These are phyloP conservation scores for Tuber microsphaerosporum DNA, from an alignment of 495 filamentous ascomycete genomes.

Conservation along the genomic window DNA sequence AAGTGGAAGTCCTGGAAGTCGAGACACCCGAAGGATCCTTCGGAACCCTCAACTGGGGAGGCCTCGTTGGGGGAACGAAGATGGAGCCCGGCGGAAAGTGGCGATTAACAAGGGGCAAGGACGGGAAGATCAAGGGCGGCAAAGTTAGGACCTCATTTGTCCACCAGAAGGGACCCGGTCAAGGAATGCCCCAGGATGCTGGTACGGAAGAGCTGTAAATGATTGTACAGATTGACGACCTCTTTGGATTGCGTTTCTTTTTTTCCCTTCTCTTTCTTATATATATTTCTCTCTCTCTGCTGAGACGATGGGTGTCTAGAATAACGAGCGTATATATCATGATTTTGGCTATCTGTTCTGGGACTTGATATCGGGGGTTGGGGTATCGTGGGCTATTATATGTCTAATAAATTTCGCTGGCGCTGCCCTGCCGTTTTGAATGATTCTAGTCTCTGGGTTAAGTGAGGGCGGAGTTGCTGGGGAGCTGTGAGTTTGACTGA, in stretches of 20 bases:
- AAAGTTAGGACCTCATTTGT: background rate
- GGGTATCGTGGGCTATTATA: background rate
- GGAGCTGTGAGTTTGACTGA: background rate
- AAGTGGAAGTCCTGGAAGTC: background rate
- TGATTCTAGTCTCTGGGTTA: background rate
- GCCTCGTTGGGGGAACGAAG: background rate
- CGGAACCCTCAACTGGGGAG: conserved; percentile 1
- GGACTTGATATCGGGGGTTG: background rate
- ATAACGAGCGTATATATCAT: background rate
- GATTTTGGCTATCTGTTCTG: background rate
- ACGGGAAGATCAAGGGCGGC: background rate
- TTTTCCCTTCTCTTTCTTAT: background rate
- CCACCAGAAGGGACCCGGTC: background rate
- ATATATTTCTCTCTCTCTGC: background rate
- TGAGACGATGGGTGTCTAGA: background rate
- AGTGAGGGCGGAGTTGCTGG: background rate
- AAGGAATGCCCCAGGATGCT: background rate
- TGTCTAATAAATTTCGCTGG: background rate
- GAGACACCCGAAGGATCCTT: conserved; percentile 7
- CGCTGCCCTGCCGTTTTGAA: background rate
- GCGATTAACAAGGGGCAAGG: background rate
- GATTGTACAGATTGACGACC: background rate
- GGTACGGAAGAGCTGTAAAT: background rate
- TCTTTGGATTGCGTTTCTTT: background rate
- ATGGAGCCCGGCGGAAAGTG: background rate